phyloP scores from a whole-genome alignment of 306 rosid genomes.

The Cicer bijugum region DNA sequence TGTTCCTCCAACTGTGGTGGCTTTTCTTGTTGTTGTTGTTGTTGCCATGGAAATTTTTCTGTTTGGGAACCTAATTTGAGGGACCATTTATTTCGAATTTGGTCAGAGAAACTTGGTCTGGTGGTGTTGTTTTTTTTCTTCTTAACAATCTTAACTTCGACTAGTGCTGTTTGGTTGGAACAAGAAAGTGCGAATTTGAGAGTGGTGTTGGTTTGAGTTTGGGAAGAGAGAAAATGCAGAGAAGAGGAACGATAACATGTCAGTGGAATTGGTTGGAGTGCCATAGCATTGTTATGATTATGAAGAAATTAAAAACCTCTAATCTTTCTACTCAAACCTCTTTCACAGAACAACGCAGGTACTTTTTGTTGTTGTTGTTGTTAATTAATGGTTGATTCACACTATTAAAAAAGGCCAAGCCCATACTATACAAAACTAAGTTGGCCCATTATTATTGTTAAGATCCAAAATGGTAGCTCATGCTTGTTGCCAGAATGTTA shows the following conservation, averaged over 20 bases:
- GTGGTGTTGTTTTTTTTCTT: conserved; percentile 65
- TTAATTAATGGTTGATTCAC: no score
- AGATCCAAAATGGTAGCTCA: no score
- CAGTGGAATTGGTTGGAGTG: conserved; percentile 56
- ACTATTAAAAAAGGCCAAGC: no score
- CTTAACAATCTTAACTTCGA: conserved; percentile 51
- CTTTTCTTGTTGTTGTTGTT: background rate
- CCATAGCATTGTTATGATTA: conserved; percentile 50
- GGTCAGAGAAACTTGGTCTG: conserved; percentile 80
- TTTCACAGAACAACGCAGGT: background rate
- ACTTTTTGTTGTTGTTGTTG: background rate
- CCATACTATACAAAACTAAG: no score
- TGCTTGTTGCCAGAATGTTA: no score
- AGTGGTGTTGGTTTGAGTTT: conserved; percentile 12
- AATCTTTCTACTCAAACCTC: no score
- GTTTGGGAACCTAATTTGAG: conserved; percentile 59
- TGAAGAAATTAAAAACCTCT: background rate
- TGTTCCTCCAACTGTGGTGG: conserved; percentile 4
- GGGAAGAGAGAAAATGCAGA: conserved; percentile 46
- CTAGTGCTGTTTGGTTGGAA: conserved; percentile 51
- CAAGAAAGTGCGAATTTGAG: conserved; percentile 60
- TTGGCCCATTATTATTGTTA: no score
- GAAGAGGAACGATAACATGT: conserved; percentile 46
- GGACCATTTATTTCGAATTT: conserved; percentile 82
- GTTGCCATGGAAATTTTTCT: conserved; percentile 79